Base-by-base conservation (phyloP, 306 rosid species). In the Cyamopsis tetragonoloba region DNA sequence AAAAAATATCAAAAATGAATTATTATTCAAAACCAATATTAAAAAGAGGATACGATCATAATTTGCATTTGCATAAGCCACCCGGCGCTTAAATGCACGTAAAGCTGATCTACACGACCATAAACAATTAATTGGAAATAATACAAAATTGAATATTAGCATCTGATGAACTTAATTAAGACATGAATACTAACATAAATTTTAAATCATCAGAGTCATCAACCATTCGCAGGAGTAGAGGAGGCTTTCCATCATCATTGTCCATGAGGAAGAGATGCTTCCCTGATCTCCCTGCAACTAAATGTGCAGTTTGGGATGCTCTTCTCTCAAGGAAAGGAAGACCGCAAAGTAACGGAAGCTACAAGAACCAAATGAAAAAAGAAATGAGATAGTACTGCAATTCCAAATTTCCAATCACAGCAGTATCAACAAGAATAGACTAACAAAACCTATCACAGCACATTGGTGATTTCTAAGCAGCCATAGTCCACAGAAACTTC, bases 181-280 rank as follows among this genome's bases (percentile, higher is more conserved):
- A 44, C 18, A 31, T 37, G 41, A 62, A 67, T 32, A 93, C 98
- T 81, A 50, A 93, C 98, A 88, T 80, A 85, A 93, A 93, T 56
- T 88, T 93, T 58, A 93, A 72, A 75, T 90, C 86, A n/a, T 73
- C 91, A 28, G 84, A 77, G 73, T 93, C 97, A 7, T 78, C 69
- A 80, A 75, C 91, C 98, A 93, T 93, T 76, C 76, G 88, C 71
- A 93, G 84, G 42, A 89, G 91, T 74, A 93, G 96, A 63, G 98
- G 95, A 61, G 82, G 91, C 73, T 79, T 84, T 19, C 86, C 95
- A 30, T 79, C 81, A 62, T 89, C 96, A 7, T 68, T 50, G 56
- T 93, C 98, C 44, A 81, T 83, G 24, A 93, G 93, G 79, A 93
- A 93, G 30, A 93, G 96, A 81, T 93, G 97, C 83, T 93, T 93